phyloP scores from a whole-genome alignment of 2,329 filamentous ascomycete genomes.

The Fusarium decemcellulare region DNA sequence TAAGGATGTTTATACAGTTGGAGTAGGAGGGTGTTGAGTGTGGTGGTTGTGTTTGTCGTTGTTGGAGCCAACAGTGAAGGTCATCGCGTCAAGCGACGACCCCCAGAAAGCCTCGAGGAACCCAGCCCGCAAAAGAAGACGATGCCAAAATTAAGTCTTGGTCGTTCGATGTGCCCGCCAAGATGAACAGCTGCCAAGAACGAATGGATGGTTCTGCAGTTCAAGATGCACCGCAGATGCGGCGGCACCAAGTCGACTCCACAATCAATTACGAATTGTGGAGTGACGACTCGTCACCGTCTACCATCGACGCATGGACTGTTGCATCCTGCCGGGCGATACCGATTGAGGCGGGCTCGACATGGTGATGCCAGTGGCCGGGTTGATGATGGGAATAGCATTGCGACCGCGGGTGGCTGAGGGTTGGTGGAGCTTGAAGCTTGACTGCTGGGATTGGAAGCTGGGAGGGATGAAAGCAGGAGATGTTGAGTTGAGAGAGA shows the following conservation, averaged over 20 bases:
- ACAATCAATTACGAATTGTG: slow-evolving; percentile 50
- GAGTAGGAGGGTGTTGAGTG: slow-evolving; percentile 43
- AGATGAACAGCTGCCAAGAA: slow-evolving; percentile 62
- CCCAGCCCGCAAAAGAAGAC: slow-evolving; percentile 55
- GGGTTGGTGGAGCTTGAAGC: slow-evolving; percentile 90
- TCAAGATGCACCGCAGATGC: slow-evolving; percentile 54
- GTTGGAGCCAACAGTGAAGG: slow-evolving; percentile 49
- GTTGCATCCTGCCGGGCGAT: slow-evolving; percentile 74
- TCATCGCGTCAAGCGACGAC: slow-evolving; percentile 45
- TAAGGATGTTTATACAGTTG: slow-evolving; percentile 65
- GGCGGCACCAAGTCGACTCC: slow-evolving; percentile 53
- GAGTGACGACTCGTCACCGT: slow-evolving; percentile 37
- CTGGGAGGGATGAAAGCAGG: slow-evolving; percentile 76
- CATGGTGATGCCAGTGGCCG: slow-evolving; percentile 88
- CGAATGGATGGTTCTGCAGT: slow-evolving; percentile 56
- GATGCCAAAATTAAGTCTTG: slow-evolving; percentile 57
- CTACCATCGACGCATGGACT: slow-evolving; percentile 70
- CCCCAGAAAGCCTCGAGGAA: slow-evolving; percentile 52
- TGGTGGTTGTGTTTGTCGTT: slow-evolving; percentile 40
- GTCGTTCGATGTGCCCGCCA: slow-evolving; percentile 62
- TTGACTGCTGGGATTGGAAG: slow-evolving; percentile 75
- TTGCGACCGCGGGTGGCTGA: slow-evolving; percentile 91
- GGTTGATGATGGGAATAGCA: slow-evolving; percentile 98
- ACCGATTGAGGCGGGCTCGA: slow-evolving; percentile 87
- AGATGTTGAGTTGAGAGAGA: slow-evolving; percentile 79